Conservation (phyloP, 2,329 filamentous ascomycete genomes). For the Exophiala bonariae region DNA sequence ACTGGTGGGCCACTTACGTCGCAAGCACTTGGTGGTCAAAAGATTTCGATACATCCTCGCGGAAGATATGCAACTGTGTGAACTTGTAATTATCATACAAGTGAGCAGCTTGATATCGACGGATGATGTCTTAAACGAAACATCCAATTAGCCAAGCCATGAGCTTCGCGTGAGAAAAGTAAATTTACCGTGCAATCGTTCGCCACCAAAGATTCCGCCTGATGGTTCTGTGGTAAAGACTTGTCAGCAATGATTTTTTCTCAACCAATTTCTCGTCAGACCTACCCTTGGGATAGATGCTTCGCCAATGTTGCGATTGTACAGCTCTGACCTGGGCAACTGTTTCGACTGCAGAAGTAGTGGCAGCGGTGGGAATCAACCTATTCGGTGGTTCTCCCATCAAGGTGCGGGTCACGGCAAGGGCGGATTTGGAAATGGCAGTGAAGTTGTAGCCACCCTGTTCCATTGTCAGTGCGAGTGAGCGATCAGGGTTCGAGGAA, state of each 20-base stretch:
- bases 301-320: constrained; percentile 77
- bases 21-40: constrained; percentile 86
- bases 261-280: not conserved
- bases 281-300: constrained; percentile 68
- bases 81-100: constrained; percentile 74
- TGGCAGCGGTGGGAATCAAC: constrained; percentile 48
- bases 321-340: constrained; percentile 58
- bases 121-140: constrained; percentile 63
- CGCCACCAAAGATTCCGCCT: constrained; percentile 52
- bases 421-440: constrained; percentile 88
- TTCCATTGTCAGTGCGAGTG: not conserved
- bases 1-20: constrained; percentile 52
- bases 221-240: constrained; percentile 41
- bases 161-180: no score
- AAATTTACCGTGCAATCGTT: constrained; percentile 65
- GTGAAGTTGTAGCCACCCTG: constrained; percentile 87
- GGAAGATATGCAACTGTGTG: constrained; percentile 76
- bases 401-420: constrained; percentile 85
- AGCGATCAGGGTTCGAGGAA: not conserved
- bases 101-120: constrained; percentile 70
- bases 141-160: no score
- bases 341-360: constrained; percentile 54
- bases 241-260: no score
- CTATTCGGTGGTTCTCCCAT: constrained; percentile 89
- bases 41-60: constrained; percentile 68